Evolutionary conservation across 768 basidiomycete species (phyloP).

Genomic region (Podaxis mareebaensis): DNA sequence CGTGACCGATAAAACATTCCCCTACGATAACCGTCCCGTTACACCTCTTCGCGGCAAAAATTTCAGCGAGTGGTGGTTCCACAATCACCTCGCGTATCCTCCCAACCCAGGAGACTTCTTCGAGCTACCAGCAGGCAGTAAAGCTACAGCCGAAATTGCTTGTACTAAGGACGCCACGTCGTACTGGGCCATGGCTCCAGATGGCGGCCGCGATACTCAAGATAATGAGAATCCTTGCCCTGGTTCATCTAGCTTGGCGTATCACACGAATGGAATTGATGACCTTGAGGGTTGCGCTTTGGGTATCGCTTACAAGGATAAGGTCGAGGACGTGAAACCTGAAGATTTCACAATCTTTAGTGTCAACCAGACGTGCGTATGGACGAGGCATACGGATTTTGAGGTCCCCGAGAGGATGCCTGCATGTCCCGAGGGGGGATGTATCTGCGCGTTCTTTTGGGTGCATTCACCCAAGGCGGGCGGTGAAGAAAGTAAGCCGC

Average conservation of each 20-base stretch:
- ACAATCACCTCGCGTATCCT: constrained; percentile 57
- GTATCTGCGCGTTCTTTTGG: constrained; percentile 76
- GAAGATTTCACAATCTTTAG: constrained; percentile 74
- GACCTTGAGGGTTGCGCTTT: constrained; percentile 67
- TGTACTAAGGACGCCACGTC: constrained; percentile 64
- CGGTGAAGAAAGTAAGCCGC: constrained; percentile 57
- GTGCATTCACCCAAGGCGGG: constrained; percentile 65
- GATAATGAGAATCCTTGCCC: constrained; percentile 53
- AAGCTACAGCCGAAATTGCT: constrained; percentile 54
- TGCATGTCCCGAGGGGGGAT: constrained; percentile 61
- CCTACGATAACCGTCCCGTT: constrained; percentile 68
- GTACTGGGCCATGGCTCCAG: constrained; percentile 44
- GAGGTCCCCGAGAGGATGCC: constrained; percentile 69
- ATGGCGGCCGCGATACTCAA: constrained; percentile 54
- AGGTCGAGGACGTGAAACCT: constrained; percentile 57
- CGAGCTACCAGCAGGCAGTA: constrained; percentile 58
- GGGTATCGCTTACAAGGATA: constrained; percentile 74
- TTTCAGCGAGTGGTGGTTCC: constrained; percentile 66
- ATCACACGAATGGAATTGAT: constrained; percentile 54
- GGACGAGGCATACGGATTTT: constrained; percentile 70
- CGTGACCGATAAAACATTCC: constrained; percentile 52
- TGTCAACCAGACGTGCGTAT: constrained; percentile 76
- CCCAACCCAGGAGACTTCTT: constrained; percentile 59
- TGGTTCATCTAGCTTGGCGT: constrained; percentile 39
- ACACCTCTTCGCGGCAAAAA: constrained; percentile 43